These are phyloP conservation scores for Alectoria sarmentosa DNA, from an alignment of 495 filamentous ascomycete species.

Conservation along the genomic window DNA sequence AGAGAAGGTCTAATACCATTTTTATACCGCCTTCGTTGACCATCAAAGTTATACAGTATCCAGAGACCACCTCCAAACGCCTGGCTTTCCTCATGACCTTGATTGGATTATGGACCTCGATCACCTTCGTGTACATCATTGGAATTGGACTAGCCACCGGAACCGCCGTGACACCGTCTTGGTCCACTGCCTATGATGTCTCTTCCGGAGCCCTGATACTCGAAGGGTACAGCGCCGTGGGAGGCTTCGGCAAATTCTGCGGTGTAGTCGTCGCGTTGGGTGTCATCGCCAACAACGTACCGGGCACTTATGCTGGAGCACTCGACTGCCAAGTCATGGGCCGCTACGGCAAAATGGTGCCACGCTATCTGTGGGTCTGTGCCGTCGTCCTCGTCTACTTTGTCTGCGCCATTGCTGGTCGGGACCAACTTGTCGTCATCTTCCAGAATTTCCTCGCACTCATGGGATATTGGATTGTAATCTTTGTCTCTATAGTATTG, in stretches of 20 bases:
- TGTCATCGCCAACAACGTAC: constrained; percentile 61
- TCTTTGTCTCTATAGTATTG: constrained; percentile 44
- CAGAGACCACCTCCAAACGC: constrained; percentile 41
- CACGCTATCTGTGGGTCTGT: constrained; percentile 45
- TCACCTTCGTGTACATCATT: constrained; percentile 55
- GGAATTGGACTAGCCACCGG: constrained; percentile 65
- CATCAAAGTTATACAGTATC: constrained; percentile 29
- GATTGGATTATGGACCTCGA: constrained; percentile 42
- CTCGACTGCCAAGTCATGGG: constrained; percentile 54
- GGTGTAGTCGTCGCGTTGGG: constrained; percentile 61
- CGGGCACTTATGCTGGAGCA: constrained; percentile 58
- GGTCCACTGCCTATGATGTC: constrained; percentile 47
- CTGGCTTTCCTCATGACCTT: constrained; percentile 42
- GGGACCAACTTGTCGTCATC: constrained; percentile 46
- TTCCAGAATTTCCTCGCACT: constrained; percentile 53
- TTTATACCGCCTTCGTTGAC: neutral
- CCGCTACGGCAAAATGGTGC: constrained; percentile 37
- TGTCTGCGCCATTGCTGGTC: constrained; percentile 47
- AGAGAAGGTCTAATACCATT: neutral
- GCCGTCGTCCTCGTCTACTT: constrained; percentile 47
- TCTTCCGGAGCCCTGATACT: constrained; percentile 62
- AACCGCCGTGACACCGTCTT: constrained; percentile 43
- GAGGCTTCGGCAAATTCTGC: constrained; percentile 63
- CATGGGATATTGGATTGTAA: constrained; percentile 55
- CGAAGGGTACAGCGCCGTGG: constrained; percentile 53